A percentile compares a stretch with the other conserved stretches of the same genome.
These are phyloP conservation scores for Novakomyces olei DNA, from an alignment of 805 yeast species.

Conservation along the genomic window DNA sequence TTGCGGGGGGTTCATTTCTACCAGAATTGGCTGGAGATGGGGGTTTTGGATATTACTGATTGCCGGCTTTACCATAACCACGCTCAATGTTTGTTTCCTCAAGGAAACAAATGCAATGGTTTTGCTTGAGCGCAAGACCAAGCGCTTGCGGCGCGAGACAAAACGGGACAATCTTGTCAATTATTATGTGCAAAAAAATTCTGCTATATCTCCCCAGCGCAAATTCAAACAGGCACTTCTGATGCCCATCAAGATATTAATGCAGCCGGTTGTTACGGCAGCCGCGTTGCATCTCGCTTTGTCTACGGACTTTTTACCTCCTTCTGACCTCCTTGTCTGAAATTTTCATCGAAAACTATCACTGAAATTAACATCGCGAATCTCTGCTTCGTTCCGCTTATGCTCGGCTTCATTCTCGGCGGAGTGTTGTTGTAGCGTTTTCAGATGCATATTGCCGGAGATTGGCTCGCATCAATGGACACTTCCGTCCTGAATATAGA, in stretches of 20 bases:
- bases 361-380: conserved; percentile 56
- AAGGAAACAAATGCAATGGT: conserved; percentile 65
- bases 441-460: conserved; percentile 34
- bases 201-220: too few species aligned
- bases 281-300: conserved; percentile 68
- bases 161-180: conserved; percentile 73
- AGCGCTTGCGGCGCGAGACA: conserved; percentile 47
- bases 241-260: conserved; percentile 38
- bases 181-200: too few species aligned
- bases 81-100: conserved; percentile 4
- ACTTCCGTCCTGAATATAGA: conserved; percentile 43
- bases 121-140: conserved; percentile 50
- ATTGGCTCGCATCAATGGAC: too few species aligned
- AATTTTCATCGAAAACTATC: conserved; percentile 64
- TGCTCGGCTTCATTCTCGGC: conserved; percentile 66
- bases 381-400: conserved; percentile 69
- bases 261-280: conserved; percentile 47
- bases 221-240: conserved; percentile 81
- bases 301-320: conserved; percentile 78
- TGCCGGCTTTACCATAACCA: not conserved
- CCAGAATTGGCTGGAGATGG: conserved; percentile 51
- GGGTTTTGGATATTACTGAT: conserved; percentile 24
- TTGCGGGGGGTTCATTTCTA: conserved; percentile 32
- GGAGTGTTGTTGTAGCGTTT: conserved; percentile 50
- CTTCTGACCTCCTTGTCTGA: conserved; percentile 81